Evolutionary conservation across 768 basidiomycete species (phyloP).

Genomic region (Boletus insuetus): DNA sequence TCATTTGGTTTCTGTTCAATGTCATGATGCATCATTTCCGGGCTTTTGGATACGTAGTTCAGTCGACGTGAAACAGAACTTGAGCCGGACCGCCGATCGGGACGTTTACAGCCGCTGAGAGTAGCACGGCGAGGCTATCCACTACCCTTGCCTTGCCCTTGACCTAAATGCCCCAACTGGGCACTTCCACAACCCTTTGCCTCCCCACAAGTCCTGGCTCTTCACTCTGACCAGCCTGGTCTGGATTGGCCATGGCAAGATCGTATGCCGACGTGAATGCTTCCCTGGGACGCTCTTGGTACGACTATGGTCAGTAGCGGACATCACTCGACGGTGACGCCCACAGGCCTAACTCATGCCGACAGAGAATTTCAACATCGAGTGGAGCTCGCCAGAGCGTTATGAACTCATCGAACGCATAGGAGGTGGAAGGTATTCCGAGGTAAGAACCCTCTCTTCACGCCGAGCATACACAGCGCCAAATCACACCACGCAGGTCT

Average conservation of each 20-base stretch:
- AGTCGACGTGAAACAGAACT: not conserved
- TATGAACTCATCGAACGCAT: conserved; percentile 65
- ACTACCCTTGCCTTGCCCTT: conserved; percentile 14
- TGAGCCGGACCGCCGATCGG: not conserved
- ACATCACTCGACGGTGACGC: not conserved
- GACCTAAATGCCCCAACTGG: conserved; percentile 26
- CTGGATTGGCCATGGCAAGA: conserved; percentile 38
- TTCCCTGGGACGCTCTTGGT: conserved; percentile 56
- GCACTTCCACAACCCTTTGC: conserved; percentile 15
- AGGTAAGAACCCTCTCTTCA: conserved; percentile 34
- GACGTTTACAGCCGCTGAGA: not conserved
- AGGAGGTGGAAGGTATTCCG: conserved; percentile 66
- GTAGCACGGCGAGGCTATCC: conserved; percentile 17
- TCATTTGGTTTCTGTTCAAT: conserved; percentile 14
- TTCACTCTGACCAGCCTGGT: conserved; percentile 14
- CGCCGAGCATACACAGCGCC: not conserved
- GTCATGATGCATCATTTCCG: conserved; percentile 16
- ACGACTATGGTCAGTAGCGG: conserved; percentile 52
- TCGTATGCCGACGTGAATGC: conserved; percentile 59
- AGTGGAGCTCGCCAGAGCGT: conserved; percentile 65
- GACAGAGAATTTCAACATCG: conserved; percentile 54
- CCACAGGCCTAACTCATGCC: not conserved
- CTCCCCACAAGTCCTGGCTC: conserved; percentile 15
- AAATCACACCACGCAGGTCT: conserved; percentile 39
- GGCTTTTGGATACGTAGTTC: not conserved